phyloP scores from a whole-genome alignment of 192 early-diverging fungal genomes.

The Umbelopsis sp. region DNA sequence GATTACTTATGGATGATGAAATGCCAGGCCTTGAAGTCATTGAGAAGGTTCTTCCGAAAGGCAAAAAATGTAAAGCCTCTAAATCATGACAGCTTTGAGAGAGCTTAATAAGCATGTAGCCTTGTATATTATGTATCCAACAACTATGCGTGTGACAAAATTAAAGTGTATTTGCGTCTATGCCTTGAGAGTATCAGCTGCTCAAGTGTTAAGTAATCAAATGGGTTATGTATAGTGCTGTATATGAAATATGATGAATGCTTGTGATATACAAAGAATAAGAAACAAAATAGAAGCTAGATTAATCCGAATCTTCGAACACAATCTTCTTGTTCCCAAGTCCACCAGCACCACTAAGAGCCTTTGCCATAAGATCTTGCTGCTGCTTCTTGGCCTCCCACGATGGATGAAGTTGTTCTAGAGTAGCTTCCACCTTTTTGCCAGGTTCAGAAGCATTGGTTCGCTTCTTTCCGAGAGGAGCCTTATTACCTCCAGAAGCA shows the following conservation, averaged over 20 bases:
- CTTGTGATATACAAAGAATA: slow-evolving; percentile 7
- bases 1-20: background rate
- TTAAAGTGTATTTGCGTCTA: no score
- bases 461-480: background rate
- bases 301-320: slow-evolving; percentile 29
- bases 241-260: no score
- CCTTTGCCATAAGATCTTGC: slow-evolving; percentile 39
- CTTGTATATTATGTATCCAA: no score
- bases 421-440: background rate
- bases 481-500: background rate
- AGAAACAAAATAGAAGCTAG: background rate
- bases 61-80: background rate
- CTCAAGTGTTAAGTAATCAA: background rate
- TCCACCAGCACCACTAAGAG: slow-evolving; percentile 33
- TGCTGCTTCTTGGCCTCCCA: slow-evolving; percentile 43
- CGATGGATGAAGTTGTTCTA: slow-evolving; percentile 33
- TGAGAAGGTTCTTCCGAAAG: background rate
- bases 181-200: no score
- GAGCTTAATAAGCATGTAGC: no score
- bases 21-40: background rate
- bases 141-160: no score
- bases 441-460: background rate
- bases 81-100: background rate
- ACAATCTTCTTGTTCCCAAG: slow-evolving; percentile 39
- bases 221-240: background rate